Evolutionary conservation across 306 rosid genomes (phyloP), one percentile per base, ranked within the genome.

Genomic region (Begonia fuchsioides): DNA sequence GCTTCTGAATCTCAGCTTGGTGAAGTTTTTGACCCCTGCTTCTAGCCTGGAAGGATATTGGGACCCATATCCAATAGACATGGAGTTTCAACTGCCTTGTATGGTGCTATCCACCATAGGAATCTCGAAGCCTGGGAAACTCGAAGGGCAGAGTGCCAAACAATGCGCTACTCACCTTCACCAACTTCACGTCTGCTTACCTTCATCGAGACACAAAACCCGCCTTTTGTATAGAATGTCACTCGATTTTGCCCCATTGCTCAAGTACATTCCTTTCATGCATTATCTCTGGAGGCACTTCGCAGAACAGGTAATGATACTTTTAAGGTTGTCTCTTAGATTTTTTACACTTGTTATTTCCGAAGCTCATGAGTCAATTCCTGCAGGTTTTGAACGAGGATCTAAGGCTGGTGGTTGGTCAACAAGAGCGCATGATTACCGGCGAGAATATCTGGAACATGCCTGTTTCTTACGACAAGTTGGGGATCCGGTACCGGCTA

Each of bases 31-130:
- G 75, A 87, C 96, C 9, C 94, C 96, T 39, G 67, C 81, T 20
- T 80, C 94, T 44, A 86, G 86, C n/a, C 76, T 87, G 51, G 85
- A 83, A 78, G 96, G 96, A 50, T 83, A 87, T 51, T 83, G 96
- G 96, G 96, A 87, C 45, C 96, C 96, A 3, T 87, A 87, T 61
- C 96, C 96, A 0, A 87, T 87, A 12, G 96, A 87, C 54, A 87
- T 87, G 94, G 96, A 87, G 71, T 87, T 87, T 54, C 81, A 72
- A 47, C 96, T 94, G 5, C 94, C 96, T 59, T 87, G 96, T 73
- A 80, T 83, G 85, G 96, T 87, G 3, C 76, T 83, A 26, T 87
- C 96, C 13, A 87, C 96, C 51, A 83, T 87, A 14, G 96, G 96
- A 60, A 87, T 87, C 59, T 87, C 96, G 44, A 83, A 87, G 55